phyloP scores from a whole-genome alignment of 352 stramenopile species.

The Halophytophthora batemanensis region DNA sequence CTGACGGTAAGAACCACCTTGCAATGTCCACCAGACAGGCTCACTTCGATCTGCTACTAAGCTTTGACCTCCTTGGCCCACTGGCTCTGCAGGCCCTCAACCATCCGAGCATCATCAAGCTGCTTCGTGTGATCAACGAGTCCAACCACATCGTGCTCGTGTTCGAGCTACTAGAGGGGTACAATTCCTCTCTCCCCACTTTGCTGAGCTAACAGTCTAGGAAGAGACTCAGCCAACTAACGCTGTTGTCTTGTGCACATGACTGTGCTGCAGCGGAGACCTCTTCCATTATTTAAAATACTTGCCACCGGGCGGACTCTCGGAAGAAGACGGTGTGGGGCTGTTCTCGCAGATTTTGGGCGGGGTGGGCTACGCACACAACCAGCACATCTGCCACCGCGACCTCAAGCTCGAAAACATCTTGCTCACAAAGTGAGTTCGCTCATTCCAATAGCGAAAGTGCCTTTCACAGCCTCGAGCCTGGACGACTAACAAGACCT shows the following conservation, averaged over 20 bases:
- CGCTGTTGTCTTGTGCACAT: too few species aligned
- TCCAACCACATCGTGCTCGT: slow-evolving; percentile 84
- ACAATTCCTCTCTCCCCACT: too few species aligned
- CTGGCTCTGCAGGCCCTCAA: slow-evolving; percentile 56
- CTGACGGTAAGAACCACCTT: slow-evolving; percentile 50
- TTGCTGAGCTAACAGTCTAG: too few species aligned
- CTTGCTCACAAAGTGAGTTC: slow-evolving; percentile 62
- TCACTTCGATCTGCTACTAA: neutral
- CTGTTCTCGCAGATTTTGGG: slow-evolving; percentile 77
- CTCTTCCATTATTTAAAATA: slow-evolving; percentile 84
- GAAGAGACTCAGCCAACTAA: too few species aligned
- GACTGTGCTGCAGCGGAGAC: slow-evolving; percentile 46
- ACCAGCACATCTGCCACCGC: slow-evolving; percentile 88
- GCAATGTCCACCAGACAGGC: neutral
- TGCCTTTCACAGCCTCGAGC: neutral
- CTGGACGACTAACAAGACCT: slow-evolving; percentile 2
- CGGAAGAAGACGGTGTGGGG: slow-evolving; percentile 58
- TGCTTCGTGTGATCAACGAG: slow-evolving; percentile 84
- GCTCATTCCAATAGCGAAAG: neutral
- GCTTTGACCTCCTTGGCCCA: too few species aligned
- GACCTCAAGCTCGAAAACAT: slow-evolving; percentile 90
- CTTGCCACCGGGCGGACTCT: slow-evolving; percentile 39
- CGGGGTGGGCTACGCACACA: slow-evolving; percentile 83
- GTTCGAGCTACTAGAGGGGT: slow-evolving; percentile 86
- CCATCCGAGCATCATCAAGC: slow-evolving; percentile 87